phyloP scores from a whole-genome alignment of 495 filamentous ascomycete genomes.

The Hamigera avellanea region DNA sequence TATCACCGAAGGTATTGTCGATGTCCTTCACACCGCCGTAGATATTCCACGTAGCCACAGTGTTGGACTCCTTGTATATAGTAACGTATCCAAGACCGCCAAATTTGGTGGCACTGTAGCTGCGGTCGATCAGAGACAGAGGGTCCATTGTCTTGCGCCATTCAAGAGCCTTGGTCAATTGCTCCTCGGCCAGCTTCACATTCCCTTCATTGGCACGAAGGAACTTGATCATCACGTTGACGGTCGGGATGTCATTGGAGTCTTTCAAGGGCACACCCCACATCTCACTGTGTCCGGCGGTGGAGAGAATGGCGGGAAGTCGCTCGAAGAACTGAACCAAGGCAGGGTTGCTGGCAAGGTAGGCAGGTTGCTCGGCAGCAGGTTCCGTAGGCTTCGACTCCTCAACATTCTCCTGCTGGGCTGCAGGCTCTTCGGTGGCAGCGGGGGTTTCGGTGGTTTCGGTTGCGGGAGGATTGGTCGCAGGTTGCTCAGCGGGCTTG shows the following conservation, averaged over 20 bases:
- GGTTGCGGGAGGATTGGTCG: slow-evolving; percentile 3
- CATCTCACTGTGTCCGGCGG: slow-evolving; percentile 52
- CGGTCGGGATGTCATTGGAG: slow-evolving; percentile 52
- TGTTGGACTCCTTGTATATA: slow-evolving; percentile 29
- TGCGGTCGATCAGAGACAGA: slow-evolving; percentile 22
- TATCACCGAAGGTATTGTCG: slow-evolving; percentile 61
- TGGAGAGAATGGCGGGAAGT: slow-evolving; percentile 32
- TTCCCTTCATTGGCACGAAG: slow-evolving; percentile 78
- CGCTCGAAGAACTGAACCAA: slow-evolving; percentile 26
- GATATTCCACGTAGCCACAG: slow-evolving; percentile 67
- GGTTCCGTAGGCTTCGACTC: slow-evolving; percentile 5
- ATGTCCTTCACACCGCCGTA: slow-evolving; percentile 70
- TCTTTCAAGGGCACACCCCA: slow-evolving; percentile 60
- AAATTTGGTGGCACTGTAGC: slow-evolving; percentile 39
- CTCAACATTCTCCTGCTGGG: slow-evolving; percentile 6
- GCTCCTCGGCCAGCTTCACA: slow-evolving; percentile 54
- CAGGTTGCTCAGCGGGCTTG: slow-evolving; percentile 4
- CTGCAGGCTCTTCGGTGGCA: slow-evolving; percentile 3
- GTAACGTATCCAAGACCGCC: slow-evolving; percentile 44
- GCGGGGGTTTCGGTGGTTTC: slow-evolving; percentile 1
- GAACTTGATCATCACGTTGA: slow-evolving; percentile 80
- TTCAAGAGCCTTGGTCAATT: slow-evolving; percentile 64
- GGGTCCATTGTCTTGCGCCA: slow-evolving; percentile 64
- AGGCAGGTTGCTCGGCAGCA: slow-evolving; percentile 19
- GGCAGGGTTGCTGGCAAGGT: slow-evolving; percentile 26